Conservation (phyloP, 306 rosid species). For the Canavalia gladiata region DNA sequence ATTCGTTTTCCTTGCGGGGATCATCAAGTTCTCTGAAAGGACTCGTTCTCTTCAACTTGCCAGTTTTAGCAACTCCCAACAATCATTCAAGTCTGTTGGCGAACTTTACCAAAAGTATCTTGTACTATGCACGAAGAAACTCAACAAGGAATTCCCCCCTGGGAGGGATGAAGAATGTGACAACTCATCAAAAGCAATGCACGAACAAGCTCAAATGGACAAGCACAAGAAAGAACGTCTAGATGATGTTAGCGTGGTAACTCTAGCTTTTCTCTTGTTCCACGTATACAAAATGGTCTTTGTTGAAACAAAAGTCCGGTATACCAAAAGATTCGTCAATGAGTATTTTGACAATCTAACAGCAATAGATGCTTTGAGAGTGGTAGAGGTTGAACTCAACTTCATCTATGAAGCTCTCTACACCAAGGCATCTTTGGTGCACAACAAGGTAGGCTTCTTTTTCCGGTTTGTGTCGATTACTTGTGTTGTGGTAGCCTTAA, state of each 20-base stretch:
- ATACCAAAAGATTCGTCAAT: background rate
- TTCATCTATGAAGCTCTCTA: conserved; percentile 59
- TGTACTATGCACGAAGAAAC: no score
- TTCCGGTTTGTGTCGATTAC: conserved; percentile 41
- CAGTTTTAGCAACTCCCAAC: conserved; percentile 44
- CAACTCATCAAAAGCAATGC: no score
- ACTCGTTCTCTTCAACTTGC: conserved; percentile 56
- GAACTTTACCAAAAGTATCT: no score
- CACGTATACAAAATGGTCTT: conserved; percentile 52
- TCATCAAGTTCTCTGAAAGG: conserved; percentile 59
- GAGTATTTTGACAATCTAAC: background rate
- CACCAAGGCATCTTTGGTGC: conserved; percentile 54
- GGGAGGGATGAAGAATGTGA: background rate
- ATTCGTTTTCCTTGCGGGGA: conserved; percentile 54
- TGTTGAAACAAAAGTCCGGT: conserved; percentile 58
- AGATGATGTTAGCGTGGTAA: conserved; percentile 19
- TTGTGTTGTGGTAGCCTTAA: conserved; percentile 41
- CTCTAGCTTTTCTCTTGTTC: conserved; percentile 48
- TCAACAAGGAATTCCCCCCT: background rate
- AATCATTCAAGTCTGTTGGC: background rate
- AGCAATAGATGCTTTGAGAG: conserved; percentile 26
- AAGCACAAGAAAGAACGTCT: background rate
- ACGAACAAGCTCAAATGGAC: no score
- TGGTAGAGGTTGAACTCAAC: conserved; percentile 59
- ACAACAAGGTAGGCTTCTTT: background rate